A percentile compares a stretch with the other conserved stretches of the same genome.
These are phyloP conservation scores for Casuarina cunninghamiana DNA, from an alignment of 306 rosid species.

Conservation along the genomic window DNA sequence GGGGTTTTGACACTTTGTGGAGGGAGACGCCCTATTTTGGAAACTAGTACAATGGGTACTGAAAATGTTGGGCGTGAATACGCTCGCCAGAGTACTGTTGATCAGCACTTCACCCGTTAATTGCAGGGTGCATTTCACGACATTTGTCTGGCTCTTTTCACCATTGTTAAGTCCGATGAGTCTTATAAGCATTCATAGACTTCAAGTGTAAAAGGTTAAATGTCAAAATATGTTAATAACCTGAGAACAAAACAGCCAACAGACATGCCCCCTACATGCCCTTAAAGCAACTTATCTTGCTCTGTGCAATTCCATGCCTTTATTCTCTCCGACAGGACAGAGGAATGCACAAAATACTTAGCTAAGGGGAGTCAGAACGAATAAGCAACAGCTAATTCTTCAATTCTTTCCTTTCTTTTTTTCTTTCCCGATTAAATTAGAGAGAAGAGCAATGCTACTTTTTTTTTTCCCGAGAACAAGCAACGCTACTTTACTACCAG, in stretches of 20 bases:
- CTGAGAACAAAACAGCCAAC: not conserved
- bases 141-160: not conserved
- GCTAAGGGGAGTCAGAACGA: not conserved
- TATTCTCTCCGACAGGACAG: not conserved
- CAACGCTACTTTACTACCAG: constrained; percentile 50
- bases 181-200: not conserved
- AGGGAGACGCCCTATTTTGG: not conserved
- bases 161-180: not conserved
- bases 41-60: not conserved
- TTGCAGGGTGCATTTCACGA: too few relatives aligned
- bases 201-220: too few relatives aligned
- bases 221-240: not conserved
- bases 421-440: constrained; percentile 35
- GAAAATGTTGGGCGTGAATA: constrained; percentile 7
- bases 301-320: not conserved
- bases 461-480: constrained; percentile 34
- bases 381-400: not conserved
- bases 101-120: too few relatives aligned
- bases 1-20: not conserved
- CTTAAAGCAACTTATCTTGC: not conserved
- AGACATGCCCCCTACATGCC: not conserved
- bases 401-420: constrained; percentile 14
- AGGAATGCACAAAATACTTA: not conserved
- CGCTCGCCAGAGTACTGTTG: constrained; percentile 14
- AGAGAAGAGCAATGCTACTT: constrained; percentile 42